These are phyloP conservation scores for Pugionium cornutum DNA, from an alignment of 345 rosid species.

Conservation along the genomic window DNA sequence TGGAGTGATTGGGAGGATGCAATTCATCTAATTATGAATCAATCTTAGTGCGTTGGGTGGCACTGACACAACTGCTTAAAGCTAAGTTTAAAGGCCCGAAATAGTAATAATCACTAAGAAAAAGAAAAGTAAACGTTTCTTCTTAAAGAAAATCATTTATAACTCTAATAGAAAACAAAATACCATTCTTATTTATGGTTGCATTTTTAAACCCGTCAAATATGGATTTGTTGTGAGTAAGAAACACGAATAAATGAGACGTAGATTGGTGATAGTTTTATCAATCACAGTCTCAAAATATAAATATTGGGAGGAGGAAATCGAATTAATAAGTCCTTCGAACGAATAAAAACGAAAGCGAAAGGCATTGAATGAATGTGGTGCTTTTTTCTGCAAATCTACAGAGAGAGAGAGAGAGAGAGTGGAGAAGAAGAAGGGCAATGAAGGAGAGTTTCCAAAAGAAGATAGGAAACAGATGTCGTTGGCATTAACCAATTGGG, in stretches of 20 bases:
- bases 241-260: background rate
- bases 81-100: constrained; percentile 48
- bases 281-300: constrained; percentile 18
- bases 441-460: constrained; percentile 27
- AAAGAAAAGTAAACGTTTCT: constrained; percentile 26
- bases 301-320: constrained; percentile 20
- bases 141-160: background rate
- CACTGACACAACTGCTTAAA: constrained; percentile 57
- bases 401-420: background rate
- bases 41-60: constrained; percentile 84
- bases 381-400: constrained; percentile 1
- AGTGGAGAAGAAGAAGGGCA: too few relatives aligned
- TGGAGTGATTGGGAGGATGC: too few relatives aligned
- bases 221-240: too few relatives aligned
- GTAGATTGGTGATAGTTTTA: background rate
- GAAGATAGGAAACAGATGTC: constrained; percentile 44
- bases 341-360: constrained; percentile 11
- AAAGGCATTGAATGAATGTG: constrained; percentile 34
- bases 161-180: too few relatives aligned
- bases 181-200: too few relatives aligned
- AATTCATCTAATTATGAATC: constrained; percentile 49
- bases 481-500: constrained; percentile 41
- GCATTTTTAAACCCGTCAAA: too few relatives aligned
- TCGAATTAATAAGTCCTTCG: background rate
- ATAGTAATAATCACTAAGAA: constrained; percentile 37